Base-by-base conservation (phyloP, 148 eudicot genomes). In the Rhododendron griersonianum region DNA sequence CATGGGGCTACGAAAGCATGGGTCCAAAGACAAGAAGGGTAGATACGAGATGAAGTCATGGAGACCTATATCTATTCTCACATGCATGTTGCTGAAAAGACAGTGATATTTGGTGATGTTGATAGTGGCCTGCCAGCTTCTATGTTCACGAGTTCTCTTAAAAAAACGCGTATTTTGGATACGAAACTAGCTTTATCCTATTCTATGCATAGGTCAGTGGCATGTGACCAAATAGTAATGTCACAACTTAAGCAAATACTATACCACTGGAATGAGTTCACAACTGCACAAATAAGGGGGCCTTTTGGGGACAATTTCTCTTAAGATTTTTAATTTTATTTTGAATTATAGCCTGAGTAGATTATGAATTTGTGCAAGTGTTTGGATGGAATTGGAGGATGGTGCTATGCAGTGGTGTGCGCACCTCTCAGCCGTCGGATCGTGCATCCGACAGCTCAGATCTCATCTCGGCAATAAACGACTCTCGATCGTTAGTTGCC, bases 61-160 rank as follows among this genome's bases (percentile, higher is more conserved):
- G 13, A 47, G 28, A 84, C 85, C 39, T 11, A 28, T 33, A 33
- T 71, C 79, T 69, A 30, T 25, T 69, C 57, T 84, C 85, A 84
- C 79, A 84, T 69, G 79, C 79, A 83, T 71, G 79, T 15, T 84
- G 65, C 85, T 44, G 79, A 65, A 84, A 48, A 30, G 2, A 28
- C 11, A 23, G 2, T 69, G 3, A 44, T 8, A 4, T 45, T 71
- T 69, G 80, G 39, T 53, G 21, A 16, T 33, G 21, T 30, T 8
- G 69, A 80, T 80, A 16, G 50, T 69, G 75, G 6, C 37, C 25
- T n/a, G 4, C 30, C 7, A 3, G 23, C 5, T 80, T 80, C 41
- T 51, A 28, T 19, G 85, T 84, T 84, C 81, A 84, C 81, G 35
- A 21, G 69, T 23, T 37, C 48, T 25, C 73, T 37, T 81, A 41